These are phyloP conservation scores for Pugionium dolabratum DNA, from an alignment of 345 rosid genomes.

Conservation along the genomic window DNA sequence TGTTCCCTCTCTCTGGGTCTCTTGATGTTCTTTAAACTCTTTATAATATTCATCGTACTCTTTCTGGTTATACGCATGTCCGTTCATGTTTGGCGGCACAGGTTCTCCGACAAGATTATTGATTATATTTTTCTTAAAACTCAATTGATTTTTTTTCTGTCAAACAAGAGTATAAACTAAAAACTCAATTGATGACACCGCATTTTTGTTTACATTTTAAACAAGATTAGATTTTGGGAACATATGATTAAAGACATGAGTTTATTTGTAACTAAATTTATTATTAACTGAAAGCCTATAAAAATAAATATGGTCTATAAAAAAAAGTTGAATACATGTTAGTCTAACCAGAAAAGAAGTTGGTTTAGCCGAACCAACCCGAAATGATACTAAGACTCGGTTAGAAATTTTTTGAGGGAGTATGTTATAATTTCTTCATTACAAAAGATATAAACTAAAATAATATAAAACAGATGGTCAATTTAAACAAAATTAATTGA, in stretches of 20 bases:
- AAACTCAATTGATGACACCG: neutral
- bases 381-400: neutral
- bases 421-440: too few relatives aligned
- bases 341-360: neutral
- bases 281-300: too few relatives aligned
- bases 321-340: neutral
- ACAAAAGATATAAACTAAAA: too few relatives aligned
- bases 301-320: too few relatives aligned
- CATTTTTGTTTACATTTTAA: neutral
- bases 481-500: too few relatives aligned
- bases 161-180: neutral
- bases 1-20: slow-evolving; percentile 45
- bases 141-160: neutral
- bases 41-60: slow-evolving; percentile 8
- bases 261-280: too few relatives aligned
- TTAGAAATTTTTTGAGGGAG: too few relatives aligned
- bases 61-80: slow-evolving; percentile 30
- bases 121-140: neutral
- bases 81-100: slow-evolving; percentile 38
- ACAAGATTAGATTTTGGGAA: too few relatives aligned
- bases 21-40: slow-evolving; percentile 29
- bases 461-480: too few relatives aligned
- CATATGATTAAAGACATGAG: too few relatives aligned
- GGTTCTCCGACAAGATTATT: slow-evolving; percentile 10
- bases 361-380: neutral